Evolutionary conservation across 2,329 filamentous ascomycete genomes (phyloP).

Genomic region (Simplicillium sp.): DNA sequence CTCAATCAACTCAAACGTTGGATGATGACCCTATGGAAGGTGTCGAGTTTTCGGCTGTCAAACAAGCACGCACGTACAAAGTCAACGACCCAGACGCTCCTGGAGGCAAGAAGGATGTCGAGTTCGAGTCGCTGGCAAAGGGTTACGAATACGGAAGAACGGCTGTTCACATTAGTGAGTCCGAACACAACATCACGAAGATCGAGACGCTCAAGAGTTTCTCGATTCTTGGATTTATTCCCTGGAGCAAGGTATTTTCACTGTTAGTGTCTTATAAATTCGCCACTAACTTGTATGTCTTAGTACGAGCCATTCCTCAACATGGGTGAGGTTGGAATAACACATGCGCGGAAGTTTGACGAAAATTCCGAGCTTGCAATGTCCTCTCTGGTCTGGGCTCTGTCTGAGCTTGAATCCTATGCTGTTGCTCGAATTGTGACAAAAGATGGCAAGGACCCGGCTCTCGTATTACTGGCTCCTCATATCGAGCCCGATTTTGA

Average conservation of each 20-base stretch:
- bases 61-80: conserved; percentile 69
- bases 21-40: conserved; percentile 38
- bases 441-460: conserved; percentile 73
- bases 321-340: conserved; percentile 72
- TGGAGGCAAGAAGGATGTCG: conserved; percentile 73
- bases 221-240: conserved; percentile 80
- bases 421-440: conserved; percentile 77
- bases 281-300: background rate
- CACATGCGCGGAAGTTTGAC: conserved; percentile 68
- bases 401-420: conserved; percentile 76
- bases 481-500: conserved; percentile 71
- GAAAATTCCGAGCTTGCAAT: conserved; percentile 76
- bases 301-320: conserved; percentile 78
- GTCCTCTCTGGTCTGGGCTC: conserved; percentile 80
- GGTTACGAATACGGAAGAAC: conserved; percentile 92
- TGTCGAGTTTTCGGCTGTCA: conserved; percentile 59
- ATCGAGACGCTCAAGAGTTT: conserved; percentile 68
- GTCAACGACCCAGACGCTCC: conserved; percentile 65
- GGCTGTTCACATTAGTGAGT: conserved; percentile 78
- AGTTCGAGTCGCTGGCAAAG: conserved; percentile 76
- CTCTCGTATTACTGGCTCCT: conserved; percentile 70
- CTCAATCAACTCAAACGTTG: conserved; percentile 43
- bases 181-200: conserved; percentile 81
- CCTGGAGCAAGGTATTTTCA: conserved; percentile 51
- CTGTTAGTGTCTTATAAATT: background rate